phyloP scores from a whole-genome alignment of 2,329 filamentous ascomycete species.

The Aciculosporium take region DNA sequence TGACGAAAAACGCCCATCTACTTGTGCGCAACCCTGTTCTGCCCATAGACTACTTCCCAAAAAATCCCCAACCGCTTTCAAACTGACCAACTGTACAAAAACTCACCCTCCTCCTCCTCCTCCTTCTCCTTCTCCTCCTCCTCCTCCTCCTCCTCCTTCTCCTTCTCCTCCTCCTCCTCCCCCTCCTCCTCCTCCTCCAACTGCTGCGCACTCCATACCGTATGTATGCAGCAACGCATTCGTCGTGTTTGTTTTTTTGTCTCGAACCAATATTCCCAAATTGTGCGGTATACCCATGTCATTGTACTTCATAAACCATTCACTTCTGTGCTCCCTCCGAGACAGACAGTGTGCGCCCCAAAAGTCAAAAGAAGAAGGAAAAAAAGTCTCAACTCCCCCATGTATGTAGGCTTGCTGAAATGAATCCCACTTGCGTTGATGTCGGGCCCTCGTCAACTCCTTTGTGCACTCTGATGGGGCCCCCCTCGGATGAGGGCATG shows the following conservation, averaged over 20 bases:
- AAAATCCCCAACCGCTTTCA: too few species aligned
- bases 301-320: constrained; percentile 5
- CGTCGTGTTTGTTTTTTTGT: too few species aligned
- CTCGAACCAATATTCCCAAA: constrained; percentile 2
- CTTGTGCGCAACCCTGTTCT: too few species aligned
- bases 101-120: too few species aligned
- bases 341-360: neutral
- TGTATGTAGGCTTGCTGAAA: neutral
- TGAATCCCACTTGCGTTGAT: neutral
- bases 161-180: too few species aligned
- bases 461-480: neutral
- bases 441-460: neutral
- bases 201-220: neutral
- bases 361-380: too few species aligned
- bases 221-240: neutral
- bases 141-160: too few species aligned
- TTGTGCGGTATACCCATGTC: constrained; percentile 8
- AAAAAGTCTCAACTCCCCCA: constrained; percentile 1
- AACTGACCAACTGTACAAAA: too few species aligned
- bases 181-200: neutral
- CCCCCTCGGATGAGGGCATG: too few species aligned
- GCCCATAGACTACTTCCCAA: too few species aligned
- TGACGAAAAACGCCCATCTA: too few species aligned
- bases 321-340: neutral
- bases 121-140: too few species aligned